phyloP scores from a whole-genome alignment of 495 filamentous ascomycete genomes.

The Neurospora tetrasperma region DNA sequence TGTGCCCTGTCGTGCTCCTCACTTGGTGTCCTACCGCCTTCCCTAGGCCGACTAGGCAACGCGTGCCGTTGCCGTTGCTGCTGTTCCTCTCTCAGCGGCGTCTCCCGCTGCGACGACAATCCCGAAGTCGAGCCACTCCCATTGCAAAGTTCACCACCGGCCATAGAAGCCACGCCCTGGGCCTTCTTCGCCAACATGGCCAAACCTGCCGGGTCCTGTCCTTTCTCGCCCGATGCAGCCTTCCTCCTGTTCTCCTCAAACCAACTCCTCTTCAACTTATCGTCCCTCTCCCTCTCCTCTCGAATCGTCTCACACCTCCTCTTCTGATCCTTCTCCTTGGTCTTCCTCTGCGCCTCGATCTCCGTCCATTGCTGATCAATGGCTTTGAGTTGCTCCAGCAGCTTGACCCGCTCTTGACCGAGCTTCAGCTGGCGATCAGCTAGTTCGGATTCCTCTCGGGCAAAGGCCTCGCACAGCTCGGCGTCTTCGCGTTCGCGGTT shows the following conservation, averaged over 20 bases:
- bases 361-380: neutral
- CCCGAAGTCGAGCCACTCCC: neutral
- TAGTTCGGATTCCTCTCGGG: neutral
- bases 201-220: neutral
- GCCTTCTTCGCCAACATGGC: neutral
- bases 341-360: neutral
- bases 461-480: neutral
- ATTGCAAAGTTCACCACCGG: neutral
- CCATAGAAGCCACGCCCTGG: neutral
- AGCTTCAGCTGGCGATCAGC: neutral
- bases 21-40: neutral
- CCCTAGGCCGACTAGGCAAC: neutral
- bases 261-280: conserved; percentile 5
- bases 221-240: neutral
- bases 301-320: neutral
- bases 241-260: conserved; percentile 4
- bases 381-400: conserved; percentile 4
- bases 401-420: conserved; percentile 1
- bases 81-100: neutral
- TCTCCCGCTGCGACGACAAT: neutral
- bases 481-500: conserved; percentile 12
- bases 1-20: neutral
- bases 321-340: neutral
- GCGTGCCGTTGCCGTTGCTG: neutral
- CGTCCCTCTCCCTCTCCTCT: conserved; percentile 4